Base-by-base conservation (phyloP, 1,284 basidiomycete genomes). In the Boletus sp. region DNA sequence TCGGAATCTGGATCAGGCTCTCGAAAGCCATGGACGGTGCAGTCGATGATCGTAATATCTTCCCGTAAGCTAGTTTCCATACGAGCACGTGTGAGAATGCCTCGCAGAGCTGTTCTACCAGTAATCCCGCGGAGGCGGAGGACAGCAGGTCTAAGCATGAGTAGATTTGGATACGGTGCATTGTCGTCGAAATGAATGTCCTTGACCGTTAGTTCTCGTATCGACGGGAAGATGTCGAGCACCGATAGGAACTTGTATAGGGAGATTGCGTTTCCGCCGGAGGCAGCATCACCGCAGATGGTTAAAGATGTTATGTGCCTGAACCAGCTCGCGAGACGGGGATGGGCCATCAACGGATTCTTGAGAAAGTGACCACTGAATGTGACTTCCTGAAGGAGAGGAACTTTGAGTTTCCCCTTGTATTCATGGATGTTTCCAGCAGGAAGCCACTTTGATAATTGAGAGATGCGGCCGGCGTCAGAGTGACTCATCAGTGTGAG, bases 111-210 rank as follows among this genome's bases (percentile, higher is more conserved):
- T 5, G 36, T 44, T 29, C 12, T 37, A 12, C 63, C 54, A 7
- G 51, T 62, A 3, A 62, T 22, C 36, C 44, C 41, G 44, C 51
- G 44, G 12, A 65, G 41, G 29, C 12, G 48, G 18, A 62, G 46
- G 1, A 45, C 35, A 2, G 24, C 11, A 7, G 48, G 44, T 24
- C 16, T n/a, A 8, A 64, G 50, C 2, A 16, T 2, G 18, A 58
- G 15, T 9, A 45, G 4, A 16, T 15, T 41, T 41, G 50, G 39
- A 37, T 29, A 36, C 3, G 42, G 55, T 24, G n/a, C 33, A n/a
- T 51, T 24, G 41, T 56, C 51, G 27, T 60, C 45, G 18, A 65
- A 65, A 43, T 42, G 33, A 35, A 63, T 33, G 46, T 64, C 51
- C 24, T 54, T 49, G 45, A 65, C 16, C 12, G 53, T 52, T 31